Evolutionary conservation across 2,329 filamentous ascomycete genomes (phyloP).

Genomic region (Metarhizium anisopliae): DNA sequence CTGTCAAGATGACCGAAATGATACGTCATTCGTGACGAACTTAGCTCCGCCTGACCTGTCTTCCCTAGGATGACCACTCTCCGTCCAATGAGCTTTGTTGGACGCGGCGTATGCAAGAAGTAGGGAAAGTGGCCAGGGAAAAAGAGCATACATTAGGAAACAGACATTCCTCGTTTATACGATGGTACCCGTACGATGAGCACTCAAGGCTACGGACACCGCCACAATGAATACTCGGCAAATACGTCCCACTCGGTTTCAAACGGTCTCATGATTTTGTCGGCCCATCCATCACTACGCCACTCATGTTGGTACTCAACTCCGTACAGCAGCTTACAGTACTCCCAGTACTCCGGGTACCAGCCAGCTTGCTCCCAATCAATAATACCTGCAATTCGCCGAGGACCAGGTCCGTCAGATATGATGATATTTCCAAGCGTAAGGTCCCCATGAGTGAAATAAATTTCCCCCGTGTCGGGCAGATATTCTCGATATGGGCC

Average conservation of each 20-base stretch:
- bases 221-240: conserved; percentile 10
- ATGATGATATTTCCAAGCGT: conserved; percentile 14
- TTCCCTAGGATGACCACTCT: neutral
- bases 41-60: neutral
- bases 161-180: neutral
- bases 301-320: conserved; percentile 10
- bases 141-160: neutral
- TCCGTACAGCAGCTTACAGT: conserved; percentile 15
- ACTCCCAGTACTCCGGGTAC: conserved; percentile 22
- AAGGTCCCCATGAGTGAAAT: conserved; percentile 17
- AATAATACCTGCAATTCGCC: conserved; percentile 11
- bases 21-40: neutral
- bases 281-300: conserved; percentile 12
- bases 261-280: conserved; percentile 11
- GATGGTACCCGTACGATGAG: neutral
- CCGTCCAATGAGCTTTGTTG: neutral
- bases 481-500: conserved; percentile 4
- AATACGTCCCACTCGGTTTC: conserved; percentile 8
- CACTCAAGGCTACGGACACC: conserved; percentile 6
- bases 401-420: conserved; percentile 2
- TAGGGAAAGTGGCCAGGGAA: neutral
- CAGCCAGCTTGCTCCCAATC: conserved; percentile 20
- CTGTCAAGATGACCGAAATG: too few species aligned
- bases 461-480: conserved; percentile 10
- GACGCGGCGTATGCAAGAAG: neutral